These are phyloP conservation scores for Pseudocercospora crystallina DNA, from an alignment of 2,329 filamentous ascomycete genomes.

Conservation along the genomic window DNA sequence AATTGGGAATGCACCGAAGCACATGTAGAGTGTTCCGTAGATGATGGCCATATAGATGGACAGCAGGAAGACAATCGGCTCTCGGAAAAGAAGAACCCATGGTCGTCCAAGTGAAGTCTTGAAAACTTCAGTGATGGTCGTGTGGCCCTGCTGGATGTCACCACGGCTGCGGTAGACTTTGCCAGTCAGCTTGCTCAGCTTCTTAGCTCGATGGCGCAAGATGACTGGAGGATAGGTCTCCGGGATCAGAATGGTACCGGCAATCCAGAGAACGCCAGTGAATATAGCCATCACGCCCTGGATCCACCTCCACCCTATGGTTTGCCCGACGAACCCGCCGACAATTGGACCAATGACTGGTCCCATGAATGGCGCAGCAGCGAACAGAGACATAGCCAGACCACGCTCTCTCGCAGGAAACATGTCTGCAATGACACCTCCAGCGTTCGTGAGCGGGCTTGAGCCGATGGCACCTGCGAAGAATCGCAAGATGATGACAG, in stretches of 20 bases:
- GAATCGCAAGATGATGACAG: conserved; percentile 48
- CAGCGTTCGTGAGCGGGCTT: conserved; percentile 46
- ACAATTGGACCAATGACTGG: conserved; percentile 58
- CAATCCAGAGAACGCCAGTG: conserved; percentile 60
- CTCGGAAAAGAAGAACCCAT: conserved; percentile 60
- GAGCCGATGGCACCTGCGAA: conserved; percentile 47
- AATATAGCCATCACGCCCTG: conserved; percentile 63
- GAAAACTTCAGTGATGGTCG: conserved; percentile 43
- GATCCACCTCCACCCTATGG: conserved; percentile 68
- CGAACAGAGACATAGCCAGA: conserved; percentile 62
- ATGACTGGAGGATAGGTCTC: conserved; percentile 62
- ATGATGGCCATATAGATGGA: conserved; percentile 51
- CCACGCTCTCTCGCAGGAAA: conserved; percentile 44
- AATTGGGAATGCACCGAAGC: conserved; percentile 52
- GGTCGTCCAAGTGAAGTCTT: conserved; percentile 61
- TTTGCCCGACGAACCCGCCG: conserved; percentile 64
- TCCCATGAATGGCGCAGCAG: conserved; percentile 66
- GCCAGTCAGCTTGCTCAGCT: conserved; percentile 53
- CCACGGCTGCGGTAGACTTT: conserved; percentile 56
- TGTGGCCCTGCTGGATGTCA: conserved; percentile 40
- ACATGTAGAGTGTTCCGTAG: conserved; percentile 49
- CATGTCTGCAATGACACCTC: conserved; percentile 50
- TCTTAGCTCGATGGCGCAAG: conserved; percentile 53
- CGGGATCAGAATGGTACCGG: conserved; percentile 53
- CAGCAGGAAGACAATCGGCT: conserved; percentile 50